Evolutionary conservation across 1,284 basidiomycete species (phyloP).

Genomic region (Trichosporon coremiiforme): DNA sequence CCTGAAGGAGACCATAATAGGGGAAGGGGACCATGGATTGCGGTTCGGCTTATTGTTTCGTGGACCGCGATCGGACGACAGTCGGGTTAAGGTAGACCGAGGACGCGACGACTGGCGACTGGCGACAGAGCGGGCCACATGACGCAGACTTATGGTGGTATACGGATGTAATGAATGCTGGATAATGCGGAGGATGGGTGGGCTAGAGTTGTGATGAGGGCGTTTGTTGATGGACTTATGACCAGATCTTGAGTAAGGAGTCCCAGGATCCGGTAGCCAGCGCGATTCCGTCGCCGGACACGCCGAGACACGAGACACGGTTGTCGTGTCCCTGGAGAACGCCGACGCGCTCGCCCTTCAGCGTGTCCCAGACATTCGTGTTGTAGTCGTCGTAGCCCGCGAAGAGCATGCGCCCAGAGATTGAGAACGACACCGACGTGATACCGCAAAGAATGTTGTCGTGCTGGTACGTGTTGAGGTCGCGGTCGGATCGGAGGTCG

Average conservation of each 20-base stretch:
- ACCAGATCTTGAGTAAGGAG: slow-evolving; percentile 79
- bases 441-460: slow-evolving; percentile 99
- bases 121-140: not conserved
- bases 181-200: slow-evolving; percentile 5
- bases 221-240: slow-evolving; percentile 26
- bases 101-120: not conserved
- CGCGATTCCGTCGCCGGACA: slow-evolving; percentile 94
- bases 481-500: slow-evolving; percentile 95
- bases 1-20: slow-evolving; percentile 2
- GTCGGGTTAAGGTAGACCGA: not conserved
- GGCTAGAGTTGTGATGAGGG: not conserved
- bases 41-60: not conserved
- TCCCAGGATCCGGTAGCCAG: slow-evolving; percentile 99
- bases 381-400: slow-evolving; percentile 99
- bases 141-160: not conserved
- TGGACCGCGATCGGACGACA: slow-evolving; percentile 2
- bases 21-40: not conserved
- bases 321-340: slow-evolving; percentile 98
- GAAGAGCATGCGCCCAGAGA: slow-evolving; percentile 93
- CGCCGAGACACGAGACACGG: slow-evolving; percentile 92
- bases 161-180: slow-evolving; percentile 15
- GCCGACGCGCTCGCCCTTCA: slow-evolving; percentile 96
- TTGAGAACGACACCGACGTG: slow-evolving; percentile 96
- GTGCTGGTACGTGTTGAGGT: slow-evolving; percentile 94
- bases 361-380: slow-evolving; percentile 98